Percentiles rank a stretch among this genome's conserved stretches.
These are phyloP conservation scores for Porpolomopsis calyptriformis DNA, from an alignment of 768 basidiomycete genomes.

Conservation along the genomic window DNA sequence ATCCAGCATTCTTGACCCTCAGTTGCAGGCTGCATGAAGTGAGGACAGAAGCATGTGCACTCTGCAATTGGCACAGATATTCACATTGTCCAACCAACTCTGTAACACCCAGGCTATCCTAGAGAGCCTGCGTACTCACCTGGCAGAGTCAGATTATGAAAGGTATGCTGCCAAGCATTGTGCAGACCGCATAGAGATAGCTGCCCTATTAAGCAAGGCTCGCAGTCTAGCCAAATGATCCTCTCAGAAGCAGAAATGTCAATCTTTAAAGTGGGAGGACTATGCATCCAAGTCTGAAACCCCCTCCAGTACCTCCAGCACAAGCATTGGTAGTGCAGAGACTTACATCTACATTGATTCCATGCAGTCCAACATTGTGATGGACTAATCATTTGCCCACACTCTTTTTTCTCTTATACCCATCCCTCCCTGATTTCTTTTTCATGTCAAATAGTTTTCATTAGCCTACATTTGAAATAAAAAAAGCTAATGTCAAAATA, in stretches of 20 bases:
- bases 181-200: background rate
- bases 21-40: background rate
- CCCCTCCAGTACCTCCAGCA: too few species aligned
- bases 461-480: slow-evolving; percentile 8
- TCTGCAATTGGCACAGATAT: background rate
- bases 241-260: too few species aligned
- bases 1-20: slow-evolving; percentile 2
- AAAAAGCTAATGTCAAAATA: too few species aligned
- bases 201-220: slow-evolving; percentile 1
- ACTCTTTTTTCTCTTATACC: too few species aligned
- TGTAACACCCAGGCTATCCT: background rate
- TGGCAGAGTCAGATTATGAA: background rate
- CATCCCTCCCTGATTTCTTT: too few species aligned
- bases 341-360: too few species aligned
- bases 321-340: too few species aligned
- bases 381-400: too few species aligned
- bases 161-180: background rate
- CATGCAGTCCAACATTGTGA: too few species aligned
- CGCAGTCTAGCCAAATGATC: too few species aligned
- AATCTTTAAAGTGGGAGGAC: too few species aligned
- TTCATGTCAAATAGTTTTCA: background rate
- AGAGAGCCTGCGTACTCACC: slow-evolving; percentile 2
- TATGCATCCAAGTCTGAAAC: too few species aligned
- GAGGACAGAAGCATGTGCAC: slow-evolving; percentile 2
- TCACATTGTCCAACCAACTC: slow-evolving; percentile 1